Conservation (phyloP, 108 stramenopile species). For the Cyclostephanos tholiformis region DNA sequence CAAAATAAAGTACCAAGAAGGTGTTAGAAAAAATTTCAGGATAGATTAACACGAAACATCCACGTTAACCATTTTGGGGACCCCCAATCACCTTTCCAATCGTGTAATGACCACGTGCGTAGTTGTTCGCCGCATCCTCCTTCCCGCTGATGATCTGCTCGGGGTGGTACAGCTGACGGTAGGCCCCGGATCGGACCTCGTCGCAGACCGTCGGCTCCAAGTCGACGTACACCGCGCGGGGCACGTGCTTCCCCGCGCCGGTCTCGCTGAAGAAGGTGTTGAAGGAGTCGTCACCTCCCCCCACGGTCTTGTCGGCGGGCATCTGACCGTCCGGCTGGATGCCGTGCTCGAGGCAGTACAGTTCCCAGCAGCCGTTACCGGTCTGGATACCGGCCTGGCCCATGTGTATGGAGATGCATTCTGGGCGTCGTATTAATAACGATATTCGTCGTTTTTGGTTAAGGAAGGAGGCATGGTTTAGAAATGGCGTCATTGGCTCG, state of each 20-base stretch:
- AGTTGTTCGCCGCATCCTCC: slow-evolving; percentile 99
- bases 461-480: slow-evolving; percentile 5
- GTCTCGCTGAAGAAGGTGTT: slow-evolving; percentile 99
- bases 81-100: slow-evolving; percentile 74
- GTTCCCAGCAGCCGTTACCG: slow-evolving; percentile 98
- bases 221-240: slow-evolving; percentile 97
- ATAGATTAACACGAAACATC: too few species aligned
- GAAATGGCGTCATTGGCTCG: background rate
- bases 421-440: too few species aligned
- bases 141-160: slow-evolving; percentile 99
- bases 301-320: slow-evolving; percentile 82
- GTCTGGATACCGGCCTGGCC: slow-evolving; percentile 97
- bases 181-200: slow-evolving; percentile 90
- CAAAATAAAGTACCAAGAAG: background rate
- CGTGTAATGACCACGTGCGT: slow-evolving; percentile 99
- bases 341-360: slow-evolving; percentile 98
- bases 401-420: slow-evolving; percentile 89
- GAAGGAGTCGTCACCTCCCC: slow-evolving; percentile 88
- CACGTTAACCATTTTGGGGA: too few species aligned
- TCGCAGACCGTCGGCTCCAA: slow-evolving; percentile 98
- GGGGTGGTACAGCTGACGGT: slow-evolving; percentile 97
- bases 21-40: too few species aligned
- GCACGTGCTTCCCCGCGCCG: slow-evolving; percentile 96
- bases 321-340: slow-evolving; percentile 95
- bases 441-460: background rate